These are phyloP conservation scores for Tylopilus orsonianus DNA, from an alignment of 1,284 basidiomycete genomes.

Conservation along the genomic window DNA sequence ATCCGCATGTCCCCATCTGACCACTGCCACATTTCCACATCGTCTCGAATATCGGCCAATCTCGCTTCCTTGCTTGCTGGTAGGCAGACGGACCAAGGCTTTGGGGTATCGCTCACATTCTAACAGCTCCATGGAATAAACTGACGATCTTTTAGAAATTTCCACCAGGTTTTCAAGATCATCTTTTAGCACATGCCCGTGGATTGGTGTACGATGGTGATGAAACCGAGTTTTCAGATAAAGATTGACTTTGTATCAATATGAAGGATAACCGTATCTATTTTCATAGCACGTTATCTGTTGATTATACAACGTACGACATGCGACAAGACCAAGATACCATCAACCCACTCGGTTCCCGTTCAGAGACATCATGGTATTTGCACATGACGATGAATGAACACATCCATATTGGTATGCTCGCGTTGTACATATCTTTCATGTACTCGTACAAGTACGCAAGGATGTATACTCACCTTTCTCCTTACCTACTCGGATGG, in stretches of 20 bases:
- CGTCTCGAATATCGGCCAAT: neutral
- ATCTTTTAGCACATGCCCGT: constrained; percentile 27
- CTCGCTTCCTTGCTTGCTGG: neutral
- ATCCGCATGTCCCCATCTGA: neutral
- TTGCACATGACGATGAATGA: neutral
- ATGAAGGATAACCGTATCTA: constrained; percentile 17
- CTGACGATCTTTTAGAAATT: constrained; percentile 22
- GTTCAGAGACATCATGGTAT: neutral
- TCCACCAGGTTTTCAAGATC: constrained; percentile 29
- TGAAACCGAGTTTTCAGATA: constrained; percentile 27
- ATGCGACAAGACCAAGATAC: constrained; percentile 1
- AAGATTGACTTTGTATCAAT: constrained; percentile 20
- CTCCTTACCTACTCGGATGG: neutral
- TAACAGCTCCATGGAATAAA: neutral
- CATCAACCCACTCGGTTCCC: neutral
- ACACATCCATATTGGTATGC: neutral
- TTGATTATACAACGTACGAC: constrained; percentile 35
- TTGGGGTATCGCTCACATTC: neutral
- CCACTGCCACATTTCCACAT: neutral
- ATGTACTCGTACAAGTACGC: neutral
- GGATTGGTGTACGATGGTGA: constrained; percentile 30
- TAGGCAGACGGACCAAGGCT: no score
- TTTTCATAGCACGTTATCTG: neutral
- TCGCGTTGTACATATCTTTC: neutral
- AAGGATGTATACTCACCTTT: neutral